phyloP scores from a whole-genome alignment of 371 early-diverging fungal genomes.

The Haplosporangium sp. region DNA sequence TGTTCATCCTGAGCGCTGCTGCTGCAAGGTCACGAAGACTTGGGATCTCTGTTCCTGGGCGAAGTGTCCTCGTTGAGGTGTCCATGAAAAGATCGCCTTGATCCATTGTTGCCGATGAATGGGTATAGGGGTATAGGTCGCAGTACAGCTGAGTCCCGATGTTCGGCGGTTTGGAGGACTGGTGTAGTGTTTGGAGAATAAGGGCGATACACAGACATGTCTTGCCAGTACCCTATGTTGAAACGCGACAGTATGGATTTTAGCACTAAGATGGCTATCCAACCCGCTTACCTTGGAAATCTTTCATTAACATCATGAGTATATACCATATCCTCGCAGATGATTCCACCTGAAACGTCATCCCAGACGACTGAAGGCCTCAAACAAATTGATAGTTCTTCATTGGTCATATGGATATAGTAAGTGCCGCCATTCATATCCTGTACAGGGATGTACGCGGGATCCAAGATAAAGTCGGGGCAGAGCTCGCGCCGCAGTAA shows the following conservation, averaged over 20 bases:
- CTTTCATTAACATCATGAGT: too few relatives aligned
- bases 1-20: constrained; percentile 47
- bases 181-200: constrained; percentile 67
- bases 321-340: constrained; percentile 85
- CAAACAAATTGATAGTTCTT: constrained; percentile 26
- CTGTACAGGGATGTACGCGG: constrained; percentile 50
- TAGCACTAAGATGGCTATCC: too few relatives aligned
- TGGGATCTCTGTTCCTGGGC: constrained; percentile 24
- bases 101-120: constrained; percentile 17
- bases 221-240: constrained; percentile 77
- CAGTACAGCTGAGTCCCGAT: constrained; percentile 38
- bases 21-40: constrained; percentile 59
- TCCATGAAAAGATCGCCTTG: constrained; percentile 3
- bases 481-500: constrained; percentile 71
- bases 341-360: constrained; percentile 73
- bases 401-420: constrained; percentile 52
- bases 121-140: constrained; percentile 48
- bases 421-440: constrained; percentile 57
- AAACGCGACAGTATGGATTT: not conserved
- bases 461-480: constrained; percentile 60
- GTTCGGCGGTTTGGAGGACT: constrained; percentile 58
- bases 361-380: constrained; percentile 46
- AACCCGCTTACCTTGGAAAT: too few relatives aligned
- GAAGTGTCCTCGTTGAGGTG: not conserved
- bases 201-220: constrained; percentile 77